Evolutionary conservation across 2,329 filamentous ascomycete genomes (phyloP).

Genomic region (Sclerotinia sclerotiorum): DNA sequence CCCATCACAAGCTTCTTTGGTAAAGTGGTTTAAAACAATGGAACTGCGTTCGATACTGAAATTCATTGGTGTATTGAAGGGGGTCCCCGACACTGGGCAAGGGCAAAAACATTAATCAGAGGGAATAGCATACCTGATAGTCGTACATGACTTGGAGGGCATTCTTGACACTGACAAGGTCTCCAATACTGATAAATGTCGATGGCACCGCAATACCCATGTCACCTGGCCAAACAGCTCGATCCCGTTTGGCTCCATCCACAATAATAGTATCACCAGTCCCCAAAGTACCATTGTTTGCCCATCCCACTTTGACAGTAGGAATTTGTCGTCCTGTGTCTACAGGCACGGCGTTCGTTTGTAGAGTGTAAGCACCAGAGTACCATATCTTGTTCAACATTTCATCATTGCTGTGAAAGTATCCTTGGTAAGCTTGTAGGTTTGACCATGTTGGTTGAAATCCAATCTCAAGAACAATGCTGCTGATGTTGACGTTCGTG

Average conservation of each 20-base stretch:
- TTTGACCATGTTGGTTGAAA: slow-evolving; percentile 48
- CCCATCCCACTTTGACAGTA: slow-evolving; percentile 38
- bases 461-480: slow-evolving; percentile 42
- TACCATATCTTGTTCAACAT: slow-evolving; percentile 56
- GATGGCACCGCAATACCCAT: slow-evolving; percentile 55
- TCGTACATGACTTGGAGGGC: slow-evolving; percentile 42
- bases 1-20: background rate
- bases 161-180: slow-evolving; percentile 52
- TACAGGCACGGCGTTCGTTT: slow-evolving; percentile 38
- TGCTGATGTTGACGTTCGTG: slow-evolving; percentile 35
- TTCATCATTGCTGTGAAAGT: slow-evolving; percentile 51
- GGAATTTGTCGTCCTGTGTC: slow-evolving; percentile 41
- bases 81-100: background rate
- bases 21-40: background rate
- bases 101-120: background rate
- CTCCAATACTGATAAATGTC: slow-evolving; percentile 54
- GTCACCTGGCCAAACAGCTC: slow-evolving; percentile 61
- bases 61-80: too few relatives aligned
- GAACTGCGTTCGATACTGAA: background rate
- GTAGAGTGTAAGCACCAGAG: slow-evolving; percentile 49
- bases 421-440: slow-evolving; percentile 52
- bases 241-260: slow-evolving; percentile 60
- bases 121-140: slow-evolving; percentile 43
- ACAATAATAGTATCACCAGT: slow-evolving; percentile 40
- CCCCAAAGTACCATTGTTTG: slow-evolving; percentile 43